These are phyloP conservation scores for Aspergillus sojae DNA, from an alignment of 2,329 filamentous ascomycete species.

Conservation along the genomic window DNA sequence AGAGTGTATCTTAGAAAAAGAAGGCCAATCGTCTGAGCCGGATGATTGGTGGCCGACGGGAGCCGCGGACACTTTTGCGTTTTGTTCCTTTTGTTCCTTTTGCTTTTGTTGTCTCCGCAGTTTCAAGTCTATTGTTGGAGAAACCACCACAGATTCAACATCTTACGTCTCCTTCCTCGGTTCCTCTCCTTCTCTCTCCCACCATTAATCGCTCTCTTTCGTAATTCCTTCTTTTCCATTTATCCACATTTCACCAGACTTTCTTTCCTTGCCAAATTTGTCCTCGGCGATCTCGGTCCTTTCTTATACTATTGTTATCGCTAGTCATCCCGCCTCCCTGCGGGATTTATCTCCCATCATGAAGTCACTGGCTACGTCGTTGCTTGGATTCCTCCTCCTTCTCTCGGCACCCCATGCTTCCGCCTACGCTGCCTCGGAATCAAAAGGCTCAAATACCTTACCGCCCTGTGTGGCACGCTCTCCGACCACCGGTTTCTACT, in stretches of 20 bases:
- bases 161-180: neutral
- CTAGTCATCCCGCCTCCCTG: constrained; percentile 9
- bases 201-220: neutral
- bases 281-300: neutral
- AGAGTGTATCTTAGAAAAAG: no score
- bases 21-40: neutral
- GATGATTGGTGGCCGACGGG: constrained; percentile 4
- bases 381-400: constrained; percentile 36
- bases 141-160: neutral
- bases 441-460: constrained; percentile 45
- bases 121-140: constrained; percentile 1
- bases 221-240: neutral
- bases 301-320: constrained; percentile 7
- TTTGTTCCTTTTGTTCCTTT: neutral
- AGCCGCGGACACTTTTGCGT: constrained; percentile 3
- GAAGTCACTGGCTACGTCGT: constrained; percentile 35
- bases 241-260: neutral
- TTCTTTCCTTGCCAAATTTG: neutral
- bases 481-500: constrained; percentile 63
- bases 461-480: constrained; percentile 66
- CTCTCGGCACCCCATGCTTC: constrained; percentile 36
- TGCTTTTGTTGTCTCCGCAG: neutral
- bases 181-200: neutral
- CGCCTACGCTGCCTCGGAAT: constrained; percentile 39
- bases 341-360: constrained; percentile 29